A percentile compares a stretch with the other conserved stretches of the same genome.
These are phyloP conservation scores for Alnus rubra DNA, from an alignment of 306 rosid species.

Conservation along the genomic window DNA sequence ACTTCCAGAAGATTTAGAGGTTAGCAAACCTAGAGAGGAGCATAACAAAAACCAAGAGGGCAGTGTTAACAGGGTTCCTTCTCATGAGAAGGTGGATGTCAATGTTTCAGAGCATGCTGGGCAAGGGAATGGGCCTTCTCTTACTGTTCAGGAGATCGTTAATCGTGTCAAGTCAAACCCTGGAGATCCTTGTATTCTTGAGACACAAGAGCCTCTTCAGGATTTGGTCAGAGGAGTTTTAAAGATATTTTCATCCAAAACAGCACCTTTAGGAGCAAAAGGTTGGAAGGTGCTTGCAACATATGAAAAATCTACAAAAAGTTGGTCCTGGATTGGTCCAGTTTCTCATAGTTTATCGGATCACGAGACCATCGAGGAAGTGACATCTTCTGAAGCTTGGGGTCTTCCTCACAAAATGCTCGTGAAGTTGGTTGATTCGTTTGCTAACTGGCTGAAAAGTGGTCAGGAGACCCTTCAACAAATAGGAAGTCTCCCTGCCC, in stretches of 20 bases:
- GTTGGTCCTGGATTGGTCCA: slow-evolving; percentile 97
- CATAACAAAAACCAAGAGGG: slow-evolving; percentile 48
- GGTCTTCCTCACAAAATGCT: slow-evolving; percentile 93
- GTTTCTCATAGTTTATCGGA: slow-evolving; percentile 55
- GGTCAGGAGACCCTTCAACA: slow-evolving; percentile 98
- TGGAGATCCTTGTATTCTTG: slow-evolving; percentile 92
- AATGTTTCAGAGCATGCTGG: slow-evolving; percentile 46
- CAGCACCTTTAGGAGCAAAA: slow-evolving; percentile 96
- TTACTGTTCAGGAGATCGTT: slow-evolving; percentile 83
- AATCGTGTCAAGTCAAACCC: slow-evolving; percentile 87
- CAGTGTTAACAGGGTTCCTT: slow-evolving; percentile 39
- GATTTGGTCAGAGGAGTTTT: slow-evolving; percentile 98
- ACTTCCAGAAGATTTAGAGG: slow-evolving; percentile 62
- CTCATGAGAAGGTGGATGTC: slow-evolving; percentile 42
- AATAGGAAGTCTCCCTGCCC: slow-evolving; percentile 96
- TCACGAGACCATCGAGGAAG: slow-evolving; percentile 72
- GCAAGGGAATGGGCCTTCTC: slow-evolving; percentile 52
- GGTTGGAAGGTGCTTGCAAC: slow-evolving; percentile 87
- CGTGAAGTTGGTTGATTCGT: slow-evolving; percentile 93
- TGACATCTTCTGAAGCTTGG: slow-evolving; percentile 91
- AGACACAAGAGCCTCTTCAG: slow-evolving; percentile 96
- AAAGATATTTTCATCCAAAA: slow-evolving; percentile 90
- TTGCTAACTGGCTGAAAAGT: slow-evolving; percentile 98
- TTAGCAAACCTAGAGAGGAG: slow-evolving; percentile 51
- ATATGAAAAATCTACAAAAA: slow-evolving; percentile 73